Percentiles rank a stretch among this genome's conserved stretches.
Conservation (phyloP, 2,329 filamentous ascomycete species). For the Gaeumannomyces sp. region DNA sequence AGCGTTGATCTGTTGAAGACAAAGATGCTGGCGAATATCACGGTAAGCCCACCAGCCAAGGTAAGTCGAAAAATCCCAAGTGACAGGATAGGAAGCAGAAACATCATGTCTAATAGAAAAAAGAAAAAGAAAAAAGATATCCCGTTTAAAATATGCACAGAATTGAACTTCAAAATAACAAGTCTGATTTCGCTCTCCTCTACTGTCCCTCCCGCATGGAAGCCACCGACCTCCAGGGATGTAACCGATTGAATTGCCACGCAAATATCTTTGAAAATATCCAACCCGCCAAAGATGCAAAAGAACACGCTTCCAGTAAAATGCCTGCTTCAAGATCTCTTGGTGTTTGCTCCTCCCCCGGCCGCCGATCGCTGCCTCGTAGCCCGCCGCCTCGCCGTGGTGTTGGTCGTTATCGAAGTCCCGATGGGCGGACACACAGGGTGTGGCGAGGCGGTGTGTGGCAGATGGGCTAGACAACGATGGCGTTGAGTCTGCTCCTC, state of each 20-base stretch:
- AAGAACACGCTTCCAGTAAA: not conserved
- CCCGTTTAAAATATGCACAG: not conserved
- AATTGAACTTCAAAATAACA: not conserved
- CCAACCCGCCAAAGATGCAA: not conserved
- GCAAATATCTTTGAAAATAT: not conserved
- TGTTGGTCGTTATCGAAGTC: too few species aligned
- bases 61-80: not conserved
- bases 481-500: not conserved
- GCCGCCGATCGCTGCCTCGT: too few species aligned
- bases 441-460: not conserved
- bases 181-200: not conserved
- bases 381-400: too few species aligned
- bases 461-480: not conserved
- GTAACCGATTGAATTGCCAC: not conserved
- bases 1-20: too few species aligned
- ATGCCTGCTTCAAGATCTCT: not conserved
- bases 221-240: not conserved
- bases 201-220: not conserved
- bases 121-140: not conserved
- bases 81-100: not conserved
- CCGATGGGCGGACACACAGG: too few species aligned
- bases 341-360: not conserved
- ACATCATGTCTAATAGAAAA: not conserved
- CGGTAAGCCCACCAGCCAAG: too few species aligned
- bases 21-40: too few species aligned